Evolutionary conservation across 352 stramenopile species (phyloP).

Genomic region (Pythium graminicola): DNA sequence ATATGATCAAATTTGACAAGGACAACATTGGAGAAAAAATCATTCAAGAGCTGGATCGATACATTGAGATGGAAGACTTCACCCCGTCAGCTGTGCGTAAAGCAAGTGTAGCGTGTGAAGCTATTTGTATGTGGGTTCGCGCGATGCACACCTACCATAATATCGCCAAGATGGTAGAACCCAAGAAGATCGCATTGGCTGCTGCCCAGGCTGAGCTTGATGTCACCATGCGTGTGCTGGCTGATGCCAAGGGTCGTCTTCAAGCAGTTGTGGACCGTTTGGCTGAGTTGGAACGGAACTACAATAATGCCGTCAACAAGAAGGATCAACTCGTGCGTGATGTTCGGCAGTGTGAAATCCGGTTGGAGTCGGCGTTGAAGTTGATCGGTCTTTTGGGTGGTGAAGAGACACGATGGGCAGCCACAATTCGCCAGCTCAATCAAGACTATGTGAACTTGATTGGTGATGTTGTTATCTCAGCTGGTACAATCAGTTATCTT

Average conservation of each 20-base stretch:
- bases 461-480: constrained; percentile 80
- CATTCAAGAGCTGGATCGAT: constrained; percentile 68
- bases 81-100: constrained; percentile 88
- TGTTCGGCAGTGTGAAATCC: constrained; percentile 86
- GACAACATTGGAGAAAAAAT: constrained; percentile 90
- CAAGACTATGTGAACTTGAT: constrained; percentile 75
- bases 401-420: constrained; percentile 80
- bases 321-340: constrained; percentile 88
- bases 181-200: constrained; percentile 57
- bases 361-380: constrained; percentile 82
- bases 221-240: constrained; percentile 38
- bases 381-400: constrained; percentile 79
- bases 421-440: constrained; percentile 65
- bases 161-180: constrained; percentile 71
- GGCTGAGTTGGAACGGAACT: constrained; percentile 76
- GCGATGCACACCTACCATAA: constrained; percentile 86
- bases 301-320: constrained; percentile 80
- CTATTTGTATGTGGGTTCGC: constrained; percentile 86
- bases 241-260: constrained; percentile 51
- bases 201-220: constrained; percentile 56
- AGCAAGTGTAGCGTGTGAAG: constrained; percentile 86
- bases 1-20: constrained; percentile 87
- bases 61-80: constrained; percentile 88
- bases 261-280: constrained; percentile 82
- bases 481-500: constrained; percentile 83